Conservation (phyloP, 495 filamentous ascomycete species). For the Annulohypoxylon stygium region DNA sequence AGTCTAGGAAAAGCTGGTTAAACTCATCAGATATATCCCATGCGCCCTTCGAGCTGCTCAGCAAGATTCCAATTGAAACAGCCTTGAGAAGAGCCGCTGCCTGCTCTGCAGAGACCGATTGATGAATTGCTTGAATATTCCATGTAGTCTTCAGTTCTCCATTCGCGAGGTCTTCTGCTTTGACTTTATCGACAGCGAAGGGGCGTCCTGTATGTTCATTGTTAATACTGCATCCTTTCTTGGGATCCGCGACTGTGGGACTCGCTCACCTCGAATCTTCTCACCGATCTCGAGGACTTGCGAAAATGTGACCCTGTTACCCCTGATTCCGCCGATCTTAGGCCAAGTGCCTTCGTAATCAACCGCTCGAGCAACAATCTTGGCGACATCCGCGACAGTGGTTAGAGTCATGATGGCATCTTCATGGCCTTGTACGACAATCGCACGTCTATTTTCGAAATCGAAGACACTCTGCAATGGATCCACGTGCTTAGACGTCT, state of each 20-base stretch:
- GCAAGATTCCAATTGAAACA: conserved; percentile 56
- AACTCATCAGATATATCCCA: conserved; percentile 64
- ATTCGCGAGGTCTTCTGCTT: conserved; percentile 60
- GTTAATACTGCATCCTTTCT: conserved; percentile 26
- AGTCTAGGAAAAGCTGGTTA: conserved; percentile 67
- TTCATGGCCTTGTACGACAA: conserved; percentile 62
- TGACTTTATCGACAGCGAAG: conserved; percentile 61
- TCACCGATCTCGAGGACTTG: conserved; percentile 62
- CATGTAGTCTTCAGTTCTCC: conserved; percentile 62
- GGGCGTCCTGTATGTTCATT: conserved; percentile 45
- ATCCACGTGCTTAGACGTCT: conserved; percentile 63
- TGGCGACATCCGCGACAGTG: conserved; percentile 61
- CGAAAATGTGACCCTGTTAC: conserved; percentile 57
- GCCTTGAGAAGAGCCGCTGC: conserved; percentile 49
- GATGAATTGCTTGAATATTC: conserved; percentile 58
- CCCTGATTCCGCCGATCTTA: conserved; percentile 64
- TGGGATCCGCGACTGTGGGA: not conserved
- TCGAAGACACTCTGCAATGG: conserved; percentile 59
- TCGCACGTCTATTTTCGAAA: conserved; percentile 62
- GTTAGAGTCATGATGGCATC: conserved; percentile 61
- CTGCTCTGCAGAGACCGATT: conserved; percentile 59
- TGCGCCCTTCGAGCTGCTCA: conserved; percentile 56
- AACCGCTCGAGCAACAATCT: conserved; percentile 63
- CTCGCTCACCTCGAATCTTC: conserved; percentile 62
- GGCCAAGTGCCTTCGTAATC: conserved; percentile 71